Conservation (phyloP, 1,284 basidiomycete species). For the Athelia psychrophila region DNA sequence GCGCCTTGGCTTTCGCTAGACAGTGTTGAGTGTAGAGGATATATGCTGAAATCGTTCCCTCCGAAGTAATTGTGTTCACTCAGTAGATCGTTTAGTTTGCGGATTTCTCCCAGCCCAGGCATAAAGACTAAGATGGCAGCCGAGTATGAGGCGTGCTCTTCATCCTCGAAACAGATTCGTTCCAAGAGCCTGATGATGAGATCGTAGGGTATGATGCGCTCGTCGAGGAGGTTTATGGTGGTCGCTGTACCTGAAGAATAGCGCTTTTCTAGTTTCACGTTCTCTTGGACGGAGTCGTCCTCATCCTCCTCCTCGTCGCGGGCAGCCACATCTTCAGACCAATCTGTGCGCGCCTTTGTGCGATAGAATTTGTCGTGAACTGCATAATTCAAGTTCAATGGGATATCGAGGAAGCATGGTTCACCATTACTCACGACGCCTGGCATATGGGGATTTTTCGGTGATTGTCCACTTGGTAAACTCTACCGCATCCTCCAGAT, state of each 20-base stretch:
- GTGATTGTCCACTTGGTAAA: constrained; percentile 81
- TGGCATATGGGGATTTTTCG: constrained; percentile 85
- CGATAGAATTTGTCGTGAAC: constrained; percentile 65
- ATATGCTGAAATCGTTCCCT: constrained; percentile 68
- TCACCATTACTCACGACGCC: constrained; percentile 48
- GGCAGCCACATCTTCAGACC: constrained; percentile 67
- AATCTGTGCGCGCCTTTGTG: constrained; percentile 62
- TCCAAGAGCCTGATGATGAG: constrained; percentile 87
- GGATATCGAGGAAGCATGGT: constrained; percentile 4
- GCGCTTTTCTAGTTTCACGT: constrained; percentile 64
- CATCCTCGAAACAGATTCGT: constrained; percentile 77
- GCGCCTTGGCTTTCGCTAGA: constrained; percentile 88
- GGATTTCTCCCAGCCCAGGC: constrained; percentile 93
- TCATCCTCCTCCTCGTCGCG: constrained; percentile 78
- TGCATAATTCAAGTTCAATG: constrained; percentile 19
- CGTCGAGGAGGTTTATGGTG: constrained; percentile 88
- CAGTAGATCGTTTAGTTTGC: constrained; percentile 83
- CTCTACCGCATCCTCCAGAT: constrained; percentile 93
- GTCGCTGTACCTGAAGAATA: constrained; percentile 74
- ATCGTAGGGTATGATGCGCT: constrained; percentile 88
- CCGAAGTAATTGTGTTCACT: constrained; percentile 78
- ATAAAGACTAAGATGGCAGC: constrained; percentile 90
- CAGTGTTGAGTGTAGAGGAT: constrained; percentile 92
- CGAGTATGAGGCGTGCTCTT: constrained; percentile 59
- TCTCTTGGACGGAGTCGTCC: constrained; percentile 33